Evolutionary conservation across 805 yeast genomes (phyloP).

Genomic region (Nakazawaea ishiwadae): DNA sequence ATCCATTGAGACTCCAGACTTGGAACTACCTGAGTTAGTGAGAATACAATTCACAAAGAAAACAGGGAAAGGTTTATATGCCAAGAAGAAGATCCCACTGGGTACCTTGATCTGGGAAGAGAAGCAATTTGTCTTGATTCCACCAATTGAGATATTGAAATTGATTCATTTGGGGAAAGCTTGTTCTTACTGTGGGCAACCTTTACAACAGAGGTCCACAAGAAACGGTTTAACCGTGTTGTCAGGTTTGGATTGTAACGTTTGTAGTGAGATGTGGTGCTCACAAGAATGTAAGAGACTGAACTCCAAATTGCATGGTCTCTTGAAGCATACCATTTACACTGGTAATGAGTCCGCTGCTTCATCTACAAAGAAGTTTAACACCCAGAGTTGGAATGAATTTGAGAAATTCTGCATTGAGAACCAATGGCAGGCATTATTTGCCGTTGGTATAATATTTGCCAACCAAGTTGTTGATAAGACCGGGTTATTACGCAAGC

Average conservation of each 20-base stretch:
- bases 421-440: conserved; percentile 66
- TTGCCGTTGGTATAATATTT: conserved; percentile 54
- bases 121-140: conserved; percentile 47
- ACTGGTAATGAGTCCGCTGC: conserved; percentile 27
- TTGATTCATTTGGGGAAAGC: conserved; percentile 59
- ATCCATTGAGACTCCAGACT: conserved; percentile 43
- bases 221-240: conserved; percentile 28
- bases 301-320: conserved; percentile 44
- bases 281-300: conserved; percentile 51
- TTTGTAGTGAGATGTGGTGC: conserved; percentile 71
- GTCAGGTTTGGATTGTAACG: conserved; percentile 58
- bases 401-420: conserved; percentile 60
- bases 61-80: conserved; percentile 59
- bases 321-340: conserved; percentile 50
- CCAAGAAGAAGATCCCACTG: conserved; percentile 38
- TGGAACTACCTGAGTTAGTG: conserved; percentile 35
- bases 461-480: conserved; percentile 41
- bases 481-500: conserved; percentile 32
- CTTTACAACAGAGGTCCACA: conserved; percentile 30
- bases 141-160: conserved; percentile 62
- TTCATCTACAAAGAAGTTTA: conserved; percentile 23
- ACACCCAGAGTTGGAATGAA: conserved; percentile 44
- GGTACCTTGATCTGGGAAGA: conserved; percentile 57
- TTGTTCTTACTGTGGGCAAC: conserved; percentile 68
- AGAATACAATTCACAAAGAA: conserved; percentile 42